phyloP scores from a whole-genome alignment of 257 asterid genomes.

The Ilex asprella region DNA sequence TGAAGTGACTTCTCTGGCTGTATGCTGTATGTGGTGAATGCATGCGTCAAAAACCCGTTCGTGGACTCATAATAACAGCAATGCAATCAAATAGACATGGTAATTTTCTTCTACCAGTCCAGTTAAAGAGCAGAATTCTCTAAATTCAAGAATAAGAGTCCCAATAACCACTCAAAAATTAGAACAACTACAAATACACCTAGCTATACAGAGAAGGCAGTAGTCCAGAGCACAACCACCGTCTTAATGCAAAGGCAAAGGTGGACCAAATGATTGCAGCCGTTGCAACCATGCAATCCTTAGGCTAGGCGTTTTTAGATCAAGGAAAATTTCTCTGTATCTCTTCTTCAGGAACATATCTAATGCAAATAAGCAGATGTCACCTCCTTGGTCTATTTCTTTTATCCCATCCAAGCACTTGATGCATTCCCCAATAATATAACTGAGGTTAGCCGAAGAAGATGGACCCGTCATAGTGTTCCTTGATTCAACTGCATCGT shows the following conservation, averaged over 20 bases:
- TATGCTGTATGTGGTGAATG: no score
- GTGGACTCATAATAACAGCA: not conserved
- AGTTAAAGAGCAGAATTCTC: not conserved
- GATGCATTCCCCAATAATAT: slow-evolving; percentile 32
- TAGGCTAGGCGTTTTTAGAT: slow-evolving; percentile 27
- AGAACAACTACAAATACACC: no score
- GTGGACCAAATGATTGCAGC: slow-evolving; percentile 22
- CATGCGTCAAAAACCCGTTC: not conserved
- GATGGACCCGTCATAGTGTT: slow-evolving; percentile 23
- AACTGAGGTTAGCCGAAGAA: slow-evolving; percentile 18
- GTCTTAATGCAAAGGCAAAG: slow-evolving; percentile 17
- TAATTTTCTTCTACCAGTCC: not conserved
- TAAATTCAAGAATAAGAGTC: not conserved
- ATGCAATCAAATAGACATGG: not conserved
- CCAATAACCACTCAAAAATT: not conserved
- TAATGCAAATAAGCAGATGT: slow-evolving; percentile 25
- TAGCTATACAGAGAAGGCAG: not conserved
- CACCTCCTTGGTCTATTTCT: slow-evolving; percentile 30
- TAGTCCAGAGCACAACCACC: no score
- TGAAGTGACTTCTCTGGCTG: no score
- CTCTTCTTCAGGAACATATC: slow-evolving; percentile 30
- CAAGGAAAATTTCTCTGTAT: slow-evolving; percentile 32
- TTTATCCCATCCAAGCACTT: slow-evolving; percentile 23
- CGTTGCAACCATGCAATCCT: slow-evolving; percentile 30
- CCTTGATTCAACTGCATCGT: slow-evolving; percentile 28